Conservation (phyloP, 1,139 yeast genomes). For the Spencermartinsiella ligniputridi region DNA sequence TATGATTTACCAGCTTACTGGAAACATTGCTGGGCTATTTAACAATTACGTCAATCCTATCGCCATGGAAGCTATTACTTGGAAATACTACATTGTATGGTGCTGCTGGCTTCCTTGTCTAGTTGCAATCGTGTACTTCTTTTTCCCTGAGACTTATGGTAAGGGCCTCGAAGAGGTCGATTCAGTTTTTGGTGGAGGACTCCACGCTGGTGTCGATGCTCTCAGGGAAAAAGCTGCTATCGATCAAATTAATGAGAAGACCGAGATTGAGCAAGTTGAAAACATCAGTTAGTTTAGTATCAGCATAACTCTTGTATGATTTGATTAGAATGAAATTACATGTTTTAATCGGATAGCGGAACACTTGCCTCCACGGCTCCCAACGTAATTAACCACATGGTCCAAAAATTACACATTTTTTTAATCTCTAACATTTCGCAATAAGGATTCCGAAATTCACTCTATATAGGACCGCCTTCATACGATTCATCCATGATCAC, state of each 20-base stretch:
- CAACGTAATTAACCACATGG: too few species aligned
- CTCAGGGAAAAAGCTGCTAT: neutral
- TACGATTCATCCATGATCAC: too few species aligned
- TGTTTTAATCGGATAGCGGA: too few species aligned
- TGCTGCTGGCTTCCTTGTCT: conserved; percentile 68
- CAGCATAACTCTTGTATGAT: neutral
- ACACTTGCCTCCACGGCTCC: too few species aligned
- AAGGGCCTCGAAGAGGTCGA: conserved; percentile 5
- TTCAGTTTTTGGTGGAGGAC: conserved; percentile 2
- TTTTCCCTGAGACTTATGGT: conserved; percentile 51
- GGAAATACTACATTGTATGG: conserved; percentile 70
- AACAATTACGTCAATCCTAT: conserved; percentile 54
- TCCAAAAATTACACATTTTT: too few species aligned
- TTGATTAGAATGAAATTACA: too few species aligned
- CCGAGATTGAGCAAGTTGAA: neutral
- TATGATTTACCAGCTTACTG: conserved; percentile 22
- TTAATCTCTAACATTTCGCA: too few species aligned
- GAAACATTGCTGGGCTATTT: conserved; percentile 28
- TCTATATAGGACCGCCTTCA: too few species aligned
- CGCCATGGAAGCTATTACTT: conserved; percentile 54
- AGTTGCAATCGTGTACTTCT: conserved; percentile 66
- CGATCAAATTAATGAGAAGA: neutral
- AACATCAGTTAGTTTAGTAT: neutral
- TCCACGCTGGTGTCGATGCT: neutral
- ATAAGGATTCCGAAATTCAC: too few species aligned